Evolutionary conservation across 306 rosid genomes (phyloP), one percentile per base, ranked within the genome.

Genomic region (Citrullus amarus): DNA sequence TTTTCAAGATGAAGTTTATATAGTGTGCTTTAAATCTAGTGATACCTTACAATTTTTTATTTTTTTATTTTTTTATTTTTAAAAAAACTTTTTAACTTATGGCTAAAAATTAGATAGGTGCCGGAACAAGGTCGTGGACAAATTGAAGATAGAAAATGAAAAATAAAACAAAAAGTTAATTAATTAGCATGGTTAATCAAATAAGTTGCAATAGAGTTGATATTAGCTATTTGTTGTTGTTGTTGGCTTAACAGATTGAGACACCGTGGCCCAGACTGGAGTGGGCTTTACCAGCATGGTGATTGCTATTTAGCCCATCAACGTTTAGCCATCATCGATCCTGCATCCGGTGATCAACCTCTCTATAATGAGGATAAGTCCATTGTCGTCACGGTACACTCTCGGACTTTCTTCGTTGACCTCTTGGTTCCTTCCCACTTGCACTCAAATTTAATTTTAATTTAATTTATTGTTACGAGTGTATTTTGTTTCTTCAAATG

Each of bases 271-370:
- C 98, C 98, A 10, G 99, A 96, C 28, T 96, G 98, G 99, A 92
- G 99, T 86, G 98, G 98, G 38, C 84, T 96, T 17, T 91, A 96
- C 58, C 97, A 92, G 80, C 89, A 91, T 58, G 91, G 89, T 39
- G 97, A 96, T 51, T 91, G 90, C 71, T 96, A 79, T 28, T 87
- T 96, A 88, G 91, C 99, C 18, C 99, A 96, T 84, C 99, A 96
- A 86, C 89, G 98, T 81, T 79, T 96, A 65, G 99, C 98, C 51
- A 89, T 96, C 43, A 87, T 96, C 78, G 99, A 91, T 85, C 99
- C 98, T 71, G 97, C 99, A 62, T 96, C 99, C 58, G 99, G 99
- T 16, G 99, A 96, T 89, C 99, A 96, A 81, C 99, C 99, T 59
- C 98, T 96, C 53, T 96, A 83, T n/a, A 96, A 92, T 39, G 99